Evolutionary conservation across 208 protist genomes (phyloP), one percentile per base, ranked within the genome.

Genomic region (Kentomonas sorsogonicus): DNA sequence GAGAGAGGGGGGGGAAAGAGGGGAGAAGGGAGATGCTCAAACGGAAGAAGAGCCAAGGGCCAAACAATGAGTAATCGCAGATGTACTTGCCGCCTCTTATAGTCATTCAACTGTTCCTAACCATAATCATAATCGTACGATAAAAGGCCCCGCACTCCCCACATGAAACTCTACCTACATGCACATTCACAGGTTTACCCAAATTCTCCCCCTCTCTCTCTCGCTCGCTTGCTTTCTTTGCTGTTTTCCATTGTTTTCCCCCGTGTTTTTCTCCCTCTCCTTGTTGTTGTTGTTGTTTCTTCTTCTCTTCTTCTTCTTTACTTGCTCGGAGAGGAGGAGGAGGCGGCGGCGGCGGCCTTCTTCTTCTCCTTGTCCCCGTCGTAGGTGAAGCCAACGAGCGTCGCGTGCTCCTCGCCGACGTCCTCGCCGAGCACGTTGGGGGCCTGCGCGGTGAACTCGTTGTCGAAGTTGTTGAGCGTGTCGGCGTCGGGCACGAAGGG

Each of bases 381-480:
- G 69, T 86, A 89, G 11, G 83, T 85, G 62, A 90, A 91, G 25
- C 87, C 83, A 7, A 69, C 71, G 15, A 90, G 33, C 30, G 64
- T 69, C 59, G 67, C 25, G 69, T 74, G 40, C 44, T 70, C 45
- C 33, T 54, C 60, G 34, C 29, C 44, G 45, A 61, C 36, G 45
- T 80, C 60, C 43, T 69, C 74, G 33, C 38, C 57, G 23, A 47
- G 18, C 34, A 89, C 65, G 13, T 55, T 53, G 1, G 70, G 66
- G 7, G 60, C 36, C 69, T 79, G 60, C 2, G 56, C 68, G 3
- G 87, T 94, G 62, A 94, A 91, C 44, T 86, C 72, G 10, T 43
- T 44, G n/a, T 83, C 67, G 61, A 94, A 94, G 77, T 94, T 94
- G n/a, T 78, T 68, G 7, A 80, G 44, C 20, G 72, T 65, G 58